phyloP scores from a whole-genome alignment of 352 stramenopile species.

The Globisporangium canariense region DNA sequence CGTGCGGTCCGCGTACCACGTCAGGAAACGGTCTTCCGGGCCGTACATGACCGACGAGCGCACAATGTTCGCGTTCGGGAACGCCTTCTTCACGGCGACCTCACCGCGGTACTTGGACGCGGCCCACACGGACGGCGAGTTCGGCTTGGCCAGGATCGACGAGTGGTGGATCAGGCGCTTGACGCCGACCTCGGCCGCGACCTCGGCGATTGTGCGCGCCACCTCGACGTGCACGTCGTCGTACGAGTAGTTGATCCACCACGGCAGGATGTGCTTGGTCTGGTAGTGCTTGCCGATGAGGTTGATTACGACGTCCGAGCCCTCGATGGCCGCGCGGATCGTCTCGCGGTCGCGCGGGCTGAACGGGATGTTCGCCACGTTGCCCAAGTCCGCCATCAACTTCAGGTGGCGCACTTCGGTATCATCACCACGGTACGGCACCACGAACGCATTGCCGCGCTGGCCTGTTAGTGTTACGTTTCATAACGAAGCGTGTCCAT shows the following conservation, averaged over 20 bases:
- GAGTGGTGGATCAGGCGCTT: constrained; percentile 82
- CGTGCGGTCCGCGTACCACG: constrained; percentile 83
- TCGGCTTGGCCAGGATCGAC: constrained; percentile 74
- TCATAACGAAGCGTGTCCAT: no score
- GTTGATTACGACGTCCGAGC: constrained; percentile 97
- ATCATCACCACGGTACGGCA: constrained; percentile 93
- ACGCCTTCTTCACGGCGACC: constrained; percentile 87
- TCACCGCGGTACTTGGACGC: constrained; percentile 87
- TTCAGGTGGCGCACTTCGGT: constrained; percentile 93
- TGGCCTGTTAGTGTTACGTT: constrained; percentile 30
- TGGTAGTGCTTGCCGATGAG: constrained; percentile 98
- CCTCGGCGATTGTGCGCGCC: constrained; percentile 79
- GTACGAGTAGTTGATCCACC: constrained; percentile 95
- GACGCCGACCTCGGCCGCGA: constrained; percentile 74
- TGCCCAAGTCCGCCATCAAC: constrained; percentile 92
- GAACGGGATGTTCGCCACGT: constrained; percentile 79
- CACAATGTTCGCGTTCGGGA: constrained; percentile 95
- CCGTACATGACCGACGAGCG: constrained; percentile 94
- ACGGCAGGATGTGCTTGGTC: constrained; percentile 92
- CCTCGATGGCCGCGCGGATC: constrained; percentile 89
- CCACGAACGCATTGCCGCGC: constrained; percentile 74
- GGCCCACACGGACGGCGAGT: constrained; percentile 80
- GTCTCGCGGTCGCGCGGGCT: constrained; percentile 90
- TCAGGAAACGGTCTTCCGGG: constrained; percentile 94
- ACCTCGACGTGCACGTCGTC: constrained; percentile 95